phyloP scores from a whole-genome alignment of 345 rosid genomes.

The Trapa bicornis region DNA sequence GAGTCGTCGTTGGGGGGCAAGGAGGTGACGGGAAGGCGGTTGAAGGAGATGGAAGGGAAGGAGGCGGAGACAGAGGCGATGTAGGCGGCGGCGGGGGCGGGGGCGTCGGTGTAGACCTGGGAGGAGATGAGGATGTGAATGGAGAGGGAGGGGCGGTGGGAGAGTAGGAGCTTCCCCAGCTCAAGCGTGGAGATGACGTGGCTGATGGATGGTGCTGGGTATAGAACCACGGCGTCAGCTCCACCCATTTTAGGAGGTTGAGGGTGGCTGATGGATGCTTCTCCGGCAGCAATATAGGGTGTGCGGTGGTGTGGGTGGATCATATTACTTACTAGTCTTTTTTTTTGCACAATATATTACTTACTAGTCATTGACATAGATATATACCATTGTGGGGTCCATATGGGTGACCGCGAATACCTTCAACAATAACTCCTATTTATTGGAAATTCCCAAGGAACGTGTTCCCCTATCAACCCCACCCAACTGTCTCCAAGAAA shows the following conservation, averaged over 20 bases:
- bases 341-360: no score
- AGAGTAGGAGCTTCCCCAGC: constrained; percentile 35
- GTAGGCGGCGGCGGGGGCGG: constrained; percentile 27
- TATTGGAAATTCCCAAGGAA: no score
- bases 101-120: constrained; percentile 27
- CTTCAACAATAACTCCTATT: no score
- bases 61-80: constrained; percentile 20
- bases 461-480: no score
- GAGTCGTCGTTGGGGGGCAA: constrained; percentile 10
- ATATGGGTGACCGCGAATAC: no score
- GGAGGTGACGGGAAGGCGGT: constrained; percentile 25
- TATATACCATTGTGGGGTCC: no score
- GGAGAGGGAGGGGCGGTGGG: constrained; percentile 32
- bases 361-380: no score
- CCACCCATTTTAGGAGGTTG: neutral
- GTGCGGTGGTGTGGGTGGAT: no score
- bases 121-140: constrained; percentile 31
- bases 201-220: constrained; percentile 51
- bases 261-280: no score
- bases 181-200: constrained; percentile 63
- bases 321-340: no score
- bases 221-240: constrained; percentile 34
- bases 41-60: constrained; percentile 29
- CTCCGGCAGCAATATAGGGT: no score
- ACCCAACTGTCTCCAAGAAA: no score